Percentiles rank a stretch among this genome's conserved stretches.
phyloP scores from a whole-genome alignment of 164 flowering plant species.

The Magnolia kwangsiensis region DNA sequence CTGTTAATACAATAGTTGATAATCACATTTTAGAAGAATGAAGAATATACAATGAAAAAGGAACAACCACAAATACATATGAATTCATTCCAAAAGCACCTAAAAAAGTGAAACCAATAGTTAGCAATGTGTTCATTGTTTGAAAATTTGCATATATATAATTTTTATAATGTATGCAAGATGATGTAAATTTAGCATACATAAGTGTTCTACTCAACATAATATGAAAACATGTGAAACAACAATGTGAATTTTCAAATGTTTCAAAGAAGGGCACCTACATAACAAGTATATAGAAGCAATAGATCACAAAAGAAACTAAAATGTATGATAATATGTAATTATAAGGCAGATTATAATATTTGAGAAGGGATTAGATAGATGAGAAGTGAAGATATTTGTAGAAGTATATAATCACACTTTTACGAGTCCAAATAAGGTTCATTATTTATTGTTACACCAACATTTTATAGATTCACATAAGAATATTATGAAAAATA shows the following conservation, averaged over 20 bases:
- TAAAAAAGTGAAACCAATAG: background rate
- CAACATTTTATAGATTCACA: no score
- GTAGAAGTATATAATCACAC: no score
- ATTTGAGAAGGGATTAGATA: background rate
- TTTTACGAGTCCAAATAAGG: no score
- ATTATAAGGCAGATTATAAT: background rate
- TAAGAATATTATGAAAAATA: no score
- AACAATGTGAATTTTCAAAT: background rate
- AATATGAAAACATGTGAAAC: background rate
- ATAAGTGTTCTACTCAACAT: background rate
- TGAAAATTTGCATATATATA: background rate
- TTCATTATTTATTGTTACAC: no score
- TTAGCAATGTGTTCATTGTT: background rate
- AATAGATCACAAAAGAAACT: background rate
- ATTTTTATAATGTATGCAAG: background rate
- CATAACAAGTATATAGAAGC: background rate
- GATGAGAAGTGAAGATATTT: no score
- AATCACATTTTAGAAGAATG: no score
- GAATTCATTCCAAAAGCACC: background rate
- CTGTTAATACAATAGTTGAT: no score
- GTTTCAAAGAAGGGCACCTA: background rate
- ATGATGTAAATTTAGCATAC: background rate
- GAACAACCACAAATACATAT: no score
- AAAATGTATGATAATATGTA: background rate
- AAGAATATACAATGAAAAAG: no score